A percentile compares a stretch with the other conserved stretches of the same genome.
Conservation (phyloP, 495 filamentous ascomycete species). For the Neurospora intermedia region DNA sequence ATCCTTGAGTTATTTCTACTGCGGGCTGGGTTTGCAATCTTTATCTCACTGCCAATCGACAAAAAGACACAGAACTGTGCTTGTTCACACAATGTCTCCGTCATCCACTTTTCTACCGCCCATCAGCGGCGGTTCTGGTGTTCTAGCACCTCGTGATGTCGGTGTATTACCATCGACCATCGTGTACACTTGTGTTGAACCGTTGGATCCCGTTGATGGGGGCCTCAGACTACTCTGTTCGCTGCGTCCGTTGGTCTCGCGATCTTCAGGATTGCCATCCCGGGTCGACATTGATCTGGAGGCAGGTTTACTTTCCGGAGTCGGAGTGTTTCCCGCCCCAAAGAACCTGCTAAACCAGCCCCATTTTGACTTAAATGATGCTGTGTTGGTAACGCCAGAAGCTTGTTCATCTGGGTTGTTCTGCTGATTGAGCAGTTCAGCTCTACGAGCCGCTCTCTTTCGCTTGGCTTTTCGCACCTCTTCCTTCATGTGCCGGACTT, state of each 20-base stretch:
- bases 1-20: too few species aligned
- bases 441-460: neutral
- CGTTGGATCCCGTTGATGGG: neutral
- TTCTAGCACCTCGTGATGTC: neutral
- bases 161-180: neutral
- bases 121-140: neutral
- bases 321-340: neutral
- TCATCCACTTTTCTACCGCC: too few species aligned
- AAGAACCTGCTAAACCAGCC: neutral
- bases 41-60: too few species aligned
- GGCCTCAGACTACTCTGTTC: neutral
- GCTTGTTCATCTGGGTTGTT: neutral
- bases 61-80: too few species aligned
- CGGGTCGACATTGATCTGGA: neutral
- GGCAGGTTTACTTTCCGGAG: neutral
- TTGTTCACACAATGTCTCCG: too few species aligned
- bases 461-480: conserved; percentile 5
- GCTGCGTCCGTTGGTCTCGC: neutral
- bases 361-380: neutral
- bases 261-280: neutral
- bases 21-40: too few species aligned
- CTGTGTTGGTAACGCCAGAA: neutral
- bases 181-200: neutral
- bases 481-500: conserved; percentile 4
- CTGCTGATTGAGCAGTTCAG: neutral